A percentile compares a stretch with the other conserved stretches of the same genome.
Evolutionary conservation across 1,139 yeast species (phyloP).

Genomic region (Pichia sp.): DNA sequence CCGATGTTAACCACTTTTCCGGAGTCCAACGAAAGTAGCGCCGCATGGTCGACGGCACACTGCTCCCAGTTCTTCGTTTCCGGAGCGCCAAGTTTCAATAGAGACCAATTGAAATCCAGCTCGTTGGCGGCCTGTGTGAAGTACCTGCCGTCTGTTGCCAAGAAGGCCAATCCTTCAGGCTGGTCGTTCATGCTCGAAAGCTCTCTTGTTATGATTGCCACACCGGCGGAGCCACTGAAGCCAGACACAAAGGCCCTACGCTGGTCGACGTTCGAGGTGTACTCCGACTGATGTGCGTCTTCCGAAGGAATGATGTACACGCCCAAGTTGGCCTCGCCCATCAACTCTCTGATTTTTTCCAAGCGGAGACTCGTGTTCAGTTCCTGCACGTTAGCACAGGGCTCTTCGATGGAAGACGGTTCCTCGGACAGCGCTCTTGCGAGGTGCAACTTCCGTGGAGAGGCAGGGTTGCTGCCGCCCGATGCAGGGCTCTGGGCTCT

Average conservation of each 20-base stretch:
- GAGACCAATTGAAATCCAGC: constrained; percentile 81
- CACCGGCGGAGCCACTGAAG: constrained; percentile 93
- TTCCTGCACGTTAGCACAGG: not conserved
- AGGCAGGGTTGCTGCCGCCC: constrained; percentile 2
- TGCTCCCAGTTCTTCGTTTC: constrained; percentile 84
- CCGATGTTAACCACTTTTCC: constrained; percentile 42
- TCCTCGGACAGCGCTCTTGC: not conserved
- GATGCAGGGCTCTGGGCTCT: not conserved
- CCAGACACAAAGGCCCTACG: constrained; percentile 83
- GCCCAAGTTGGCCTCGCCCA: constrained; percentile 63
- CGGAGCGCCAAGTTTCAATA: constrained; percentile 69
- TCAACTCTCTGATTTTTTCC: constrained; percentile 55
- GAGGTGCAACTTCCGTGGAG: constrained; percentile 19
- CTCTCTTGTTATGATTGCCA: constrained; percentile 80
- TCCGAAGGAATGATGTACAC: constrained; percentile 85
- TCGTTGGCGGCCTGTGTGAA: constrained; percentile 87
- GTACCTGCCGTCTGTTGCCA: constrained; percentile 93
- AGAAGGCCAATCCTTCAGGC: constrained; percentile 68
- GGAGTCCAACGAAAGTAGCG: constrained; percentile 45
- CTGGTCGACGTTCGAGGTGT: constrained; percentile 75
- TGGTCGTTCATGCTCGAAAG: constrained; percentile 50
- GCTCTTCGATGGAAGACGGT: not conserved
- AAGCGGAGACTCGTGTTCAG: constrained; percentile 40
- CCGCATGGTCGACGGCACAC: constrained; percentile 69
- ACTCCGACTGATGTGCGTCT: constrained; percentile 93